Evolutionary conservation across 192 early-diverging fungal genomes (phyloP).

Genomic region (Gigaspora rosea): DNA sequence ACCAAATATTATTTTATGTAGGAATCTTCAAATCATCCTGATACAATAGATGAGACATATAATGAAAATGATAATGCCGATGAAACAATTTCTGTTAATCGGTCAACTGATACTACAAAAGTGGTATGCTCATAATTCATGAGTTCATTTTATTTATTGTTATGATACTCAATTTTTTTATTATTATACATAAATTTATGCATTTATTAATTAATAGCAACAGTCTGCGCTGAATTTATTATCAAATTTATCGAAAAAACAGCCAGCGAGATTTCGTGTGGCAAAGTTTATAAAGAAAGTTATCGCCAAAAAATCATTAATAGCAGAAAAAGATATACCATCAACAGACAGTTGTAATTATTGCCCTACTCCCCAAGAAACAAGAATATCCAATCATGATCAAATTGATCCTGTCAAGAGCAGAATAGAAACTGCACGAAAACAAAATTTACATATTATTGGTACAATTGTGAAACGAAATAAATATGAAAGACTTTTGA

Average conservation of each 20-base stretch:
- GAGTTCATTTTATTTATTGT: too few relatives aligned
- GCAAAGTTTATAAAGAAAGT: too few relatives aligned
- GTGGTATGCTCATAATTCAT: background rate
- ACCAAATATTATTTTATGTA: background rate
- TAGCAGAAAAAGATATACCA: too few relatives aligned
- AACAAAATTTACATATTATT: background rate
- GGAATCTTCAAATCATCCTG: background rate
- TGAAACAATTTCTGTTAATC: background rate
- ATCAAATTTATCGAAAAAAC: too few relatives aligned
- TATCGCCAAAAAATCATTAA: too few relatives aligned
- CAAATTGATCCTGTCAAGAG: background rate
- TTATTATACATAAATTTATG: too few relatives aligned
- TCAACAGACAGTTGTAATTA: too few relatives aligned
- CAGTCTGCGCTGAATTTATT: too few relatives aligned
- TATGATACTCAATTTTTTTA: too few relatives aligned
- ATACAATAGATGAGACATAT: background rate
- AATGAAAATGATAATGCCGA: background rate
- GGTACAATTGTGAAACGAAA: constrained; percentile 10
- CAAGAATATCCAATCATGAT: background rate
- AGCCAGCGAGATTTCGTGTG: too few relatives aligned
- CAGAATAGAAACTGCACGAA: background rate
- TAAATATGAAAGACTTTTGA: constrained; percentile 9
- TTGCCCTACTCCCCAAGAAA: too few relatives aligned
- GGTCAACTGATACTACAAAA: background rate
- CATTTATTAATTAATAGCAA: too few relatives aligned